phyloP scores from a whole-genome alignment of 116 monocot species.

The Zostera marina region DNA sequence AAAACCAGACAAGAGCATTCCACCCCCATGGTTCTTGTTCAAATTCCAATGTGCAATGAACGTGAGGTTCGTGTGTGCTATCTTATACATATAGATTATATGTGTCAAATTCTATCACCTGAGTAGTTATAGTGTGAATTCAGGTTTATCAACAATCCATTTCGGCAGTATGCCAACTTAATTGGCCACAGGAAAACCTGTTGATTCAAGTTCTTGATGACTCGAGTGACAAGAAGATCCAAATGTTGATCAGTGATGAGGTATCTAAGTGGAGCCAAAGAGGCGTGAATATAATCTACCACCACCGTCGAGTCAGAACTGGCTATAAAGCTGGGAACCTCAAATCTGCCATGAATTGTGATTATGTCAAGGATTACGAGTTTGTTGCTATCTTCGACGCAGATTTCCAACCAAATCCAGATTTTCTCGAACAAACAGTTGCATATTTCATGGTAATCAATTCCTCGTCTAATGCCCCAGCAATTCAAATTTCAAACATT shows the following conservation, averaged over 20 bases:
- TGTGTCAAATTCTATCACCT: background rate
- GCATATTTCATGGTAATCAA: conserved; percentile 86
- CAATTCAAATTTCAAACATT: background rate
- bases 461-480: background rate
- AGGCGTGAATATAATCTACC: conserved; percentile 57
- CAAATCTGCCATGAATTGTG: conserved; percentile 87
- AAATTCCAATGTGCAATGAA: conserved; percentile 99
- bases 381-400: conserved; percentile 93
- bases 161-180: conserved; percentile 70
- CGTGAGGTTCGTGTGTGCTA: conserved; percentile 37
- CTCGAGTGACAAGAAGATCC: conserved; percentile 49
- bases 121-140: too few relatives aligned
- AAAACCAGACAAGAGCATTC: background rate
- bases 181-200: conserved; percentile 65
- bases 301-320: conserved; percentile 54
- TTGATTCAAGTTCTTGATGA: conserved; percentile 80
- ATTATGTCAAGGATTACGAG: conserved; percentile 89
- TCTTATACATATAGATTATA: background rate
- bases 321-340: conserved; percentile 97
- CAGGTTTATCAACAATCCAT: conserved; percentile 92
- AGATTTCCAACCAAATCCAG: conserved; percentile 74
- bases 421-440: conserved; percentile 73
- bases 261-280: conserved; percentile 66
- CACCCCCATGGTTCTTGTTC: conserved; percentile 91
- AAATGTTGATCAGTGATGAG: conserved; percentile 66